Evolutionary conservation across 352 stramenopile genomes (phyloP), one percentile per base, ranked within the genome.

Genomic region (Globisporangium viniferum): DNA sequence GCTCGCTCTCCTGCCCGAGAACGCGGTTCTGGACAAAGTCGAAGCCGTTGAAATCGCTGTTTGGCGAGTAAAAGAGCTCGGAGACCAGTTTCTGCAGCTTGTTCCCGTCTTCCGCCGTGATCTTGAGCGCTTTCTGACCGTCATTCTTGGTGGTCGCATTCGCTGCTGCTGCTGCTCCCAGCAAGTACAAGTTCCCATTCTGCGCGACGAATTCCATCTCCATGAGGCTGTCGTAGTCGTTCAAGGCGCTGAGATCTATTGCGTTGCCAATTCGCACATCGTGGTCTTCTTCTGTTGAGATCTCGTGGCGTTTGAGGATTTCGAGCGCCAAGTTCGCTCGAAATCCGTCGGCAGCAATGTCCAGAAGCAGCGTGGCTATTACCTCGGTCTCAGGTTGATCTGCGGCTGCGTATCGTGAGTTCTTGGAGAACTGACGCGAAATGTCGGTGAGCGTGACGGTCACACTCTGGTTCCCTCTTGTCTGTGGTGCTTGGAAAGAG

Each of bases 51-150:
- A 74, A 74, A 33, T 72, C 29, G 27, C 7, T 24, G 6, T 57
- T 55, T 2, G 69, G 69, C 0, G 64, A 31, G 29, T 74, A 74
- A 22, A 61, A 58, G 12, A 74, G 62, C n/a, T 29, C 14, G 1
- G 56, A 44, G n/a, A 73, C 24, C 15, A 64, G 35, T 31, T 53
- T 22, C 39, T 46, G 62, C 22, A 69, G 68, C 8, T 15, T 39
- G 10, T 41, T 15, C 10, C 61, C 46, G 24, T 51, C n/a, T 20
- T n/a, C 27, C 24, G 48, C 62, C 24, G 22, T 24, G 24, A 73
- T 33, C 24, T 55, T 69, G n/a, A 73, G 46, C 12, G 67, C 49
- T 1, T 29, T 53, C 4, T 22, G 56, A 6, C 18, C 53, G 39
- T 15, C 31, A 10, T 44, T 12, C 39, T 39, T 48, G 7, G 44